A percentile compares a stretch with the other conserved stretches of the same genome.
Evolutionary conservation across 176 grass and related monocot genomes (phyloP).

Genomic region (Triticum urartu): DNA sequence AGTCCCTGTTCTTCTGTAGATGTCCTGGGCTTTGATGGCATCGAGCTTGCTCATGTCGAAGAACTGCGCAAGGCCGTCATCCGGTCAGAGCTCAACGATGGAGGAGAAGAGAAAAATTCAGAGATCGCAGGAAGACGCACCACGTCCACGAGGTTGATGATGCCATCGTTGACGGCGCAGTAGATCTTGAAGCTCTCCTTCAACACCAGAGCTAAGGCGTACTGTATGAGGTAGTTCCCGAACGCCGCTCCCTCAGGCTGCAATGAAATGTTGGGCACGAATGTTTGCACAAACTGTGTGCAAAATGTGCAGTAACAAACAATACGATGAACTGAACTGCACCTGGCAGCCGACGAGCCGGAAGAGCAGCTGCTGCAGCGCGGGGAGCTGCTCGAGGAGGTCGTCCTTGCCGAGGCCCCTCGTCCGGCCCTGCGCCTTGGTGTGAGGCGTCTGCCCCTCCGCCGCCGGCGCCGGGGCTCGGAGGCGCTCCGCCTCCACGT

Average conservation of each 20-base stretch:
- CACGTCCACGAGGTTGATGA: conserved; percentile 85
- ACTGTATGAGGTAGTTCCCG: conserved; percentile 87
- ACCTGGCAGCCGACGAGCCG: conserved; percentile 87
- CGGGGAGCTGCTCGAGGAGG: conserved; percentile 79
- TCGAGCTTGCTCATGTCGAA: conserved; percentile 87
- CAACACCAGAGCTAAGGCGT: conserved; percentile 73
- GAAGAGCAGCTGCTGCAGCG: conserved; percentile 87
- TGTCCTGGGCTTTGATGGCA: conserved; percentile 71
- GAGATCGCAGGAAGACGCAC: conserved; percentile 7
- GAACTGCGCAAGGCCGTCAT: conserved; percentile 41
- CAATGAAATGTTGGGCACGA: background rate
- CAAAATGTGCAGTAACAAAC: background rate
- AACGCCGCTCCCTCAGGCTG: conserved; percentile 90
- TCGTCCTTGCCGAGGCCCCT: conserved; percentile 59
- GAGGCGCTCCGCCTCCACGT: conserved; percentile 68
- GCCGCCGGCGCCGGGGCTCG: conserved; percentile 21
- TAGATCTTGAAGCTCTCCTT: conserved; percentile 97
- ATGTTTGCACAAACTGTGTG: background rate
- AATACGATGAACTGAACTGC: background rate
- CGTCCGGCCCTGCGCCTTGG: conserved; percentile 62
- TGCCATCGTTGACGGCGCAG: conserved; percentile 84
- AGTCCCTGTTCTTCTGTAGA: conserved; percentile 71
- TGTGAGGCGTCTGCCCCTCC: background rate
- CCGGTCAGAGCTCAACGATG: background rate
- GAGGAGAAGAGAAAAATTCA: background rate